Evolutionary conservation across 805 yeast genomes (phyloP).

Genomic region (Candida anglica): DNA sequence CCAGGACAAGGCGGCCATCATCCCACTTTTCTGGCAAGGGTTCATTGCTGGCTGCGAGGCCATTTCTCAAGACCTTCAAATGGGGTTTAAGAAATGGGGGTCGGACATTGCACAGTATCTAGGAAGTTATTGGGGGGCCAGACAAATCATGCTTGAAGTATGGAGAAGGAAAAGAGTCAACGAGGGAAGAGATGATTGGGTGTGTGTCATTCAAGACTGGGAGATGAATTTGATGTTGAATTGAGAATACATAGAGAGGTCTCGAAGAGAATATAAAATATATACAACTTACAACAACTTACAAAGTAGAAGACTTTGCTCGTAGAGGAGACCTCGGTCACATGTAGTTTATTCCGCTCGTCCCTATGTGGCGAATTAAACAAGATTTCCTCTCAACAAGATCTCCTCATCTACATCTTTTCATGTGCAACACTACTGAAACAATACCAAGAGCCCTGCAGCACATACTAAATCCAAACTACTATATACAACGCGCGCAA

Average conservation of each 20-base stretch:
- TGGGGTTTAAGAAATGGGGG: constrained; percentile 71
- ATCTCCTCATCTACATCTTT: no score
- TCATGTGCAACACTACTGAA: no score
- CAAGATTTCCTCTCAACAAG: no score
- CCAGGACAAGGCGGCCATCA: constrained; percentile 52
- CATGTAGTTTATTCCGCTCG: no score
- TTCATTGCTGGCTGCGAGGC: constrained; percentile 86
- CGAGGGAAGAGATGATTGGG: constrained; percentile 67
- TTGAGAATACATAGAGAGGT: constrained; percentile 12
- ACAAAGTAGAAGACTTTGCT: no score
- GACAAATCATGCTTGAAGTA: constrained; percentile 81
- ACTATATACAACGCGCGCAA: no score
- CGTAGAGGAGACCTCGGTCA: no score
- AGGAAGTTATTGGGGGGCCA: constrained; percentile 83
- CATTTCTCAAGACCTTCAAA: constrained; percentile 51
- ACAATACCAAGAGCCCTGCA: no score
- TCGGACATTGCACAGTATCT: constrained; percentile 49
- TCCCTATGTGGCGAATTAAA: no score
- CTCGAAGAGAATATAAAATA: no score
- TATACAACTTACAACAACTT: no score
- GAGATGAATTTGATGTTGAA: constrained; percentile 77
- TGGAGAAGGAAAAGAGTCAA: constrained; percentile 70
- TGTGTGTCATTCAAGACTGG: constrained; percentile 77
- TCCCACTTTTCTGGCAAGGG: constrained; percentile 86
- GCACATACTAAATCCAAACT: no score